Evolutionary conservation across 2,329 filamentous ascomycete species (phyloP), one percentile per base, ranked within the genome.

Genomic region (Arthroderma uncinatum): DNA sequence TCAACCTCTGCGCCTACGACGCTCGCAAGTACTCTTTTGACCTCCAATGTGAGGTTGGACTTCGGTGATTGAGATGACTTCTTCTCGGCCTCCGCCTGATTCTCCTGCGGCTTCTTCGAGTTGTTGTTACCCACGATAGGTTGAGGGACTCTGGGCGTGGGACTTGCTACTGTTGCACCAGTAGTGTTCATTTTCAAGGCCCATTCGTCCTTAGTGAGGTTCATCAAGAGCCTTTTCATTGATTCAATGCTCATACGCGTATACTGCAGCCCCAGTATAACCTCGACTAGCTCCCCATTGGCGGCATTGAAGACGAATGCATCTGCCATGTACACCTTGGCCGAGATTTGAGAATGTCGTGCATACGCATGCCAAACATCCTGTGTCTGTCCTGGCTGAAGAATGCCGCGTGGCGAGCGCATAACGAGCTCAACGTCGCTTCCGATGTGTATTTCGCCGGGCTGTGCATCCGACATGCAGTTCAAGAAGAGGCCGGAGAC

Each of bases 371-470:
- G 33, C 37, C 25, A 47, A 5, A 44, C 14, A 21, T 28, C 42
- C 19, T 34, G 39, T 19, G 12, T 54, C 25, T 36, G 30, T 1
- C 30, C 21, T 10, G 39, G 25, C 14, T 23, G n/a, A 12, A 34
- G 36, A 19, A 16, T 23, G 16, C 25, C 21, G 19, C 23, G 37
- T 16, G 54, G 54, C n/a, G 54, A 55, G 7, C 54, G 16, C 12
- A 55, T 55, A 16, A 34, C 36, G 5, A 25, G 54, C 12, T 55
- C 54, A 55, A 55, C 37, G 16, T 33, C 25, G 19, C 37, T 55
- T 9, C 28, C 19, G 5, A 55, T 55, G 19, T 19, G 37, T 6
- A 55, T 55, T 21, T 55, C 54, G 10, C 19, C 28, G 8, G 19
- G 19, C 9, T 28, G 8, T 19, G 19, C 19, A 28, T 55, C 54